These are phyloP conservation scores for Penicillium sp. DNA, from an alignment of 2,329 filamentous ascomycete species.

Conservation along the genomic window DNA sequence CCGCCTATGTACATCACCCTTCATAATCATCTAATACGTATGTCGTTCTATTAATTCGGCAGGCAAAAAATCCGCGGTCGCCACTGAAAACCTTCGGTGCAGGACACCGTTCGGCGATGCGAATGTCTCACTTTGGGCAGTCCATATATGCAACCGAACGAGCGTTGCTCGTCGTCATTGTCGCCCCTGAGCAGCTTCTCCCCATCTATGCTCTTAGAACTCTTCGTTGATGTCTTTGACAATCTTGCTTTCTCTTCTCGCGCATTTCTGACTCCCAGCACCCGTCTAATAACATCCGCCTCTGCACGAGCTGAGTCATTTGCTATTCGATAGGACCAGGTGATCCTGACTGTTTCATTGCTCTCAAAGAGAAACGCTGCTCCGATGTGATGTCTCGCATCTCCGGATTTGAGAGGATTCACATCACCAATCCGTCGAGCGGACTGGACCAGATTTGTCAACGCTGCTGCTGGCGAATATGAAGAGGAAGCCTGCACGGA, in stretches of 20 bases:
- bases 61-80: conserved; percentile 4
- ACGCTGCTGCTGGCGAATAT: conserved; percentile 45
- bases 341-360: conserved; percentile 58
- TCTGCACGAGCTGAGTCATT: conserved; percentile 75
- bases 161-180: not conserved
- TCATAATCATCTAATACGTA: not conserved
- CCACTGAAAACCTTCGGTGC: conserved; percentile 1
- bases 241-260: not conserved
- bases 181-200: not conserved
- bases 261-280: not conserved
- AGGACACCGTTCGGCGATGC: conserved; percentile 9
- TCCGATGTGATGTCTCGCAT: conserved; percentile 62
- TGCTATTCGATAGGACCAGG: conserved; percentile 79
- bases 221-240: not conserved
- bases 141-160: conserved; percentile 1
- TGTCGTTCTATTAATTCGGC: not conserved
- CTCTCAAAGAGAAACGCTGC: conserved; percentile 73
- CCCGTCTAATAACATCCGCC: conserved; percentile 36
- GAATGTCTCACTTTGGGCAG: not conserved
- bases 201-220: not conserved
- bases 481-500: not conserved
- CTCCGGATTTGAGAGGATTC: conserved; percentile 60
- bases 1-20: not conserved
- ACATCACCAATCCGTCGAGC: conserved; percentile 57
- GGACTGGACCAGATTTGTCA: conserved; percentile 42